Evolutionary conservation across 805 yeast species (phyloP).

Genomic region (Kuraishia ogatae): DNA sequence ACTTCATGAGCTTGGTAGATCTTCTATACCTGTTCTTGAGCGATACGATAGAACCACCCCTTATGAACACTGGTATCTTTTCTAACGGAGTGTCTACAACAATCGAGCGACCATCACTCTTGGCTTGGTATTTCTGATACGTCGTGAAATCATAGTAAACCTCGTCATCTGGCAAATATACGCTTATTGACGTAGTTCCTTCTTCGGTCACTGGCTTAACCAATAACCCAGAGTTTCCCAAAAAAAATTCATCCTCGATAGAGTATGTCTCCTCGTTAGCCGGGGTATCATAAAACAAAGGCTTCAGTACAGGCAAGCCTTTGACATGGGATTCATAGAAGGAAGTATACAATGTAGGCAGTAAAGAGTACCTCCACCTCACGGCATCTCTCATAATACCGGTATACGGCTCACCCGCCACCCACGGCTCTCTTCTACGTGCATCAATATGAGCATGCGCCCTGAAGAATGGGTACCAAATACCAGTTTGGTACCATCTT

Average conservation of each 20-base stretch:
- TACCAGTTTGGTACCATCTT: slow-evolving; percentile 95
- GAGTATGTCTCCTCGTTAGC: slow-evolving; percentile 36
- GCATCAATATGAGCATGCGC: slow-evolving; percentile 96
- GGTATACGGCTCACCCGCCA: slow-evolving; percentile 68
- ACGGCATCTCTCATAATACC: slow-evolving; percentile 62
- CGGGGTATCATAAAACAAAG: slow-evolving; percentile 53
- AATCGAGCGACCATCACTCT: slow-evolving; percentile 29
- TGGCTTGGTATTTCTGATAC: slow-evolving; percentile 15
- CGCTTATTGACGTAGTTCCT: slow-evolving; percentile 27
- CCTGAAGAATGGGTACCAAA: slow-evolving; percentile 94
- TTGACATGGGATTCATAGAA: slow-evolving; percentile 53
- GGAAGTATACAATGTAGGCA: slow-evolving; percentile 75
- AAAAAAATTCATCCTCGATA: slow-evolving; percentile 76
- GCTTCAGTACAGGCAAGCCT: slow-evolving; percentile 68
- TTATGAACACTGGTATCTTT: slow-evolving; percentile 61
- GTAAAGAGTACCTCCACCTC: slow-evolving; percentile 59
- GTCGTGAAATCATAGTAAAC: slow-evolving; percentile 47
- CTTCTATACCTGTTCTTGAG: slow-evolving; percentile 72
- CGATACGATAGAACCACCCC: slow-evolving; percentile 72
- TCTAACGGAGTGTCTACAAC: slow-evolving; percentile 36
- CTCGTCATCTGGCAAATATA: slow-evolving; percentile 48
- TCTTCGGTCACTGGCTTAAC: slow-evolving; percentile 74
- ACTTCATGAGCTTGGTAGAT: slow-evolving; percentile 62
- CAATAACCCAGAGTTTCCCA: slow-evolving; percentile 63
- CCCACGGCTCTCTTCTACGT: slow-evolving; percentile 87